Base-by-base conservation (phyloP, 192 early-diverging fungal genomes). In the Phlyctochytrium bullatum region DNA sequence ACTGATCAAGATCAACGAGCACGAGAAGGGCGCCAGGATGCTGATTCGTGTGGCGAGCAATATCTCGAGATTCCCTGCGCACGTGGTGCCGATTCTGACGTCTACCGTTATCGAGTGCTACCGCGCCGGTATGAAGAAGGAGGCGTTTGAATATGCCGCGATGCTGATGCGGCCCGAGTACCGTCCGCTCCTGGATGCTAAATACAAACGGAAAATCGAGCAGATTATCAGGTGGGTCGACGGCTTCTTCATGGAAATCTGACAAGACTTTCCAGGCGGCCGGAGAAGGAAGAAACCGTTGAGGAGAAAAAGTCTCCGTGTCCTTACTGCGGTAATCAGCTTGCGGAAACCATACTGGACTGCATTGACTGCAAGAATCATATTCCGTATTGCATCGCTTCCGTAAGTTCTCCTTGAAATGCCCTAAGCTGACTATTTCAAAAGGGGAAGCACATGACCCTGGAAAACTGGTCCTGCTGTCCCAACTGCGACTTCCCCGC, bases 21-120 rank as follows among this genome's bases (percentile, higher is more conserved):
- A 86, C 70, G 66, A 69, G 36, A 68, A 71, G 30, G 84, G 66
- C 0, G 75, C 84, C 1, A 59, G 80, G 25, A 84, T 86, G 82
- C 75, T 86, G n/a, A 83, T 85, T 20, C 69, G 84, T 30, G 82
- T 86, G 0, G 62, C 84, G 1, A 80, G 78, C 65, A 79, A 80
- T 53, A 83, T 86, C 30, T 76, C 73, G 52, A 80, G 83, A 59
- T 86, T 86, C 51, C 84, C 84, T 0, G 64, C 84, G 0, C 84
- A 86, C 56, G 68, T 80, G 24, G 78, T 85, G 1, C 78, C 75
- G 2, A 86, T 86, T 31, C 67, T 86, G 29, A 85, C 84, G 33
- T 85, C 84, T 2, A 86, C 84, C n/a, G 84, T 86, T n/a, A 74
- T 86, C 20, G 84, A 86, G 61, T 86, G 84, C 62, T 68, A 86